These are phyloP conservation scores for Xylaria sp. DNA, from an alignment of 2,329 filamentous ascomycete genomes.

Conservation along the genomic window DNA sequence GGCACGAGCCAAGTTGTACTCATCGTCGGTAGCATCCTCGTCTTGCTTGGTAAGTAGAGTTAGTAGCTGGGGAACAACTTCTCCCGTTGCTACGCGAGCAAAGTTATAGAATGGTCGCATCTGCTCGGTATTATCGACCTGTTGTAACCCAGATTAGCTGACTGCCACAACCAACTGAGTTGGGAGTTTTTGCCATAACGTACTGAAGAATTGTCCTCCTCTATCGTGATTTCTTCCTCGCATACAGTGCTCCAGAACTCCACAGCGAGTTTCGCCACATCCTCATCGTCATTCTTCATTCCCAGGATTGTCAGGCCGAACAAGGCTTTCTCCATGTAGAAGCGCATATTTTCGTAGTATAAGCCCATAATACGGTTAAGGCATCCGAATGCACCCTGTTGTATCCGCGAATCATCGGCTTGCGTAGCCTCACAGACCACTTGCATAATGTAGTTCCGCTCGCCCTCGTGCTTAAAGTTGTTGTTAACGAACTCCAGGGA, in stretches of 20 bases:
- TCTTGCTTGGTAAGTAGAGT: constrained; percentile 94
- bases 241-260: constrained; percentile 99
- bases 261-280: constrained; percentile 95
- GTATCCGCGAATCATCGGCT: constrained; percentile 86
- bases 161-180: constrained; percentile 1
- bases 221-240: constrained; percentile 96
- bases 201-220: constrained; percentile 91
- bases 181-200: constrained; percentile 33
- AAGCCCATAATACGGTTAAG: constrained; percentile 98
- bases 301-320: constrained; percentile 97
- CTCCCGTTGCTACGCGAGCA: constrained; percentile 85
- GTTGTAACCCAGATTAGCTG: constrained; percentile 30
- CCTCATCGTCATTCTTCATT: constrained; percentile 98
- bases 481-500: constrained; percentile 96
- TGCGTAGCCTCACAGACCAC: constrained; percentile 99
- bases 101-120: constrained; percentile 96
- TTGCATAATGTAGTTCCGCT: constrained; percentile 99
- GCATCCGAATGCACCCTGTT: constrained; percentile 95
- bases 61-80: constrained; percentile 92
- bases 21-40: constrained; percentile 93
- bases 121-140: constrained; percentile 77
- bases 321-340: constrained; percentile 99
- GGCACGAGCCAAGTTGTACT: constrained; percentile 95
- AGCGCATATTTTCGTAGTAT: constrained; percentile 99
- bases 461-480: constrained; percentile 99